Percentiles rank a stretch among this genome's conserved stretches.
These are phyloP conservation scores for Inosperma sp. DNA, from an alignment of 768 basidiomycete genomes.

Conservation along the genomic window DNA sequence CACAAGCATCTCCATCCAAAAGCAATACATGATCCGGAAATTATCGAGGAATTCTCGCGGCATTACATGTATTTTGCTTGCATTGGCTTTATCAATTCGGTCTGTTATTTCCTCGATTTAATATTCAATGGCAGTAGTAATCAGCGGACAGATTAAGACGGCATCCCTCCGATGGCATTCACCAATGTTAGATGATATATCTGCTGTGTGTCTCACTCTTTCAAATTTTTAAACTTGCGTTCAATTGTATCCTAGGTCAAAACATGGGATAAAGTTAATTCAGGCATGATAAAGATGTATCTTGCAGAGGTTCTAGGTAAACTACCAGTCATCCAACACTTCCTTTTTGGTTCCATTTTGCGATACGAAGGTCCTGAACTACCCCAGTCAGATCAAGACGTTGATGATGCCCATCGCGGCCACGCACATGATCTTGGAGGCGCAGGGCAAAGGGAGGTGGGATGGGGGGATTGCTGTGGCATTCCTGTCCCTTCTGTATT, in stretches of 20 bases:
- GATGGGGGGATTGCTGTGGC: constrained; percentile 91
- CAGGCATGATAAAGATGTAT: constrained; percentile 98
- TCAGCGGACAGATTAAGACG: constrained; percentile 71
- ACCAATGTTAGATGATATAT: constrained; percentile 98
- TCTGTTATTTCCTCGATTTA: constrained; percentile 30
- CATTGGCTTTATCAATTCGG: constrained; percentile 93
- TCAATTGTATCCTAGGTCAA: constrained; percentile 48
- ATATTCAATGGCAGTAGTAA: not conserved
- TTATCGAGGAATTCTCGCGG: constrained; percentile 86
- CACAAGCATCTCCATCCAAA: constrained; percentile 91
- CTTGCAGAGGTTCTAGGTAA: constrained; percentile 91
- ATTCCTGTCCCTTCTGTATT: constrained; percentile 83
- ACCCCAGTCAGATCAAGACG: constrained; percentile 22
- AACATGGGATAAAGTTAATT: constrained; percentile 95
- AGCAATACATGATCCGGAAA: constrained; percentile 86
- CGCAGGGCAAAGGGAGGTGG: constrained; percentile 48
- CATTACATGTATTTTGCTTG: constrained; percentile 98
- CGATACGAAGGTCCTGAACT: constrained; percentile 58
- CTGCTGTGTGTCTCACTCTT: constrained; percentile 48
- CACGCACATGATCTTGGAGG: constrained; percentile 49
- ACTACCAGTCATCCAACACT: constrained; percentile 94
- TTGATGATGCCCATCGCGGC: constrained; percentile 42
- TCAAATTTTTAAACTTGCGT: not conserved
- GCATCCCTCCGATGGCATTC: constrained; percentile 97
- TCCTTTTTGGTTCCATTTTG: constrained; percentile 84